phyloP scores from a whole-genome alignment of 2,329 filamentous ascomycete species.

The Claviceps lovelessii region DNA sequence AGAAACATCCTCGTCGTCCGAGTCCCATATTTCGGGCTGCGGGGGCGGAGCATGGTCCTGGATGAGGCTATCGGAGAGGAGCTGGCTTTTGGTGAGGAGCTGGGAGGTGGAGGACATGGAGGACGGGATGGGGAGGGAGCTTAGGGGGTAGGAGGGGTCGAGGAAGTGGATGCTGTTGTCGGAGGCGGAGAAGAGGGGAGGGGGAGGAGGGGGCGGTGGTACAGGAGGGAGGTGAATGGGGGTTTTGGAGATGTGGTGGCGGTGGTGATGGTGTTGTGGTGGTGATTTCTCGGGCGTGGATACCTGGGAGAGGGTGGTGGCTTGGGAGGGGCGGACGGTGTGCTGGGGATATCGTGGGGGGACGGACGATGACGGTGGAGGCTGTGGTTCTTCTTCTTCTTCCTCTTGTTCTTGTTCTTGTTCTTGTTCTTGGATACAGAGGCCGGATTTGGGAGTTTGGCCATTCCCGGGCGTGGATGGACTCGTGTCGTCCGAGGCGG shows the following conservation, averaged over 20 bases:
- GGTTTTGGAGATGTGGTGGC: background rate
- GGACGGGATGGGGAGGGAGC: constrained; percentile 7
- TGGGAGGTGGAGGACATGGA: constrained; percentile 25
- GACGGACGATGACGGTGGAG: background rate
- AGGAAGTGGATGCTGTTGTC: constrained; percentile 7
- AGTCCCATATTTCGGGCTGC: constrained; percentile 24
- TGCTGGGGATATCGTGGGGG: constrained; percentile 3
- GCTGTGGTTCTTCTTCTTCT: background rate
- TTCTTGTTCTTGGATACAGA: background rate
- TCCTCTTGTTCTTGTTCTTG: background rate
- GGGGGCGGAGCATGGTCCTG: constrained; percentile 19
- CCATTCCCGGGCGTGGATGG: constrained; percentile 19
- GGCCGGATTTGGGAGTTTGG: constrained; percentile 1
- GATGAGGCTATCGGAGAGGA: constrained; percentile 34
- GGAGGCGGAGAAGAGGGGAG: constrained; percentile 4
- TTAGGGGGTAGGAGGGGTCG: constrained; percentile 11
- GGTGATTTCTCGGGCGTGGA: constrained; percentile 18
- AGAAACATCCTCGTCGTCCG: constrained; percentile 17
- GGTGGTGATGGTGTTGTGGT: constrained; percentile 1
- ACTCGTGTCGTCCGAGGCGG: constrained; percentile 14
- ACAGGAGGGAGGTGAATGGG: background rate
- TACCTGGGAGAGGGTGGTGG: constrained; percentile 23
- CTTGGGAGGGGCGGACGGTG: constrained; percentile 18
- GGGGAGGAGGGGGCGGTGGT: background rate
- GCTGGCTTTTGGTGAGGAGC: constrained; percentile 36